Evolutionary conservation across 2,329 filamentous ascomycete genomes (phyloP), one percentile per base, ranked within the genome.

Genomic region (Calonectria pteridis): DNA sequence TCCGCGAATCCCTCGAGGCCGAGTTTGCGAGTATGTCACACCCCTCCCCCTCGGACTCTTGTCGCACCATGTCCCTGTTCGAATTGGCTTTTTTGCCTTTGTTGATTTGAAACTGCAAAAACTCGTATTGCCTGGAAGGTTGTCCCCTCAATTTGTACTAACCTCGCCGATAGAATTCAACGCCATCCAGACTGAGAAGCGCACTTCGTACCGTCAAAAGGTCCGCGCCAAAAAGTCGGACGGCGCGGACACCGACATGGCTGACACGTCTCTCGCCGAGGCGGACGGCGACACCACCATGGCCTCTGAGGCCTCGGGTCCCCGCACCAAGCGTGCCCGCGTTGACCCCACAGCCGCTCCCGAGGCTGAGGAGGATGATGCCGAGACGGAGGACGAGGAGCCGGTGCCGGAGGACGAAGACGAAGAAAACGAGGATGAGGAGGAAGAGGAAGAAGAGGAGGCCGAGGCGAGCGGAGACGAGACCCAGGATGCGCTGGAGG

Each of bases 141-240:
- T 20, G n/a, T 16, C 23, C 2, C 26, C 14, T 7, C 16, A 23
- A 46, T 37, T 28, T 29, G 23, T 66, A n/a, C 37, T 71, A 43
- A 31, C 35, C 23, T 23, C 18, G 6, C 35, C 14, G 33, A 23
- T 59, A 93, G 92, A 94, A 82, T 95, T 94, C 87, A 94, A 92
- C 81, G 89, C 93, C 76, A 90, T 92, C 71, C 93, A 95, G 82
- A 91, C 92, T 26, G 92, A 93, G 71, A 95, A 95, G 85, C 92
- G 93, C 67, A 94, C 92, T 77, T 91, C 89, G 20, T 94, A 95
- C 84, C 90, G 93, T 67, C 91, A 92, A 79, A 94, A 93, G 79
- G 90, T 93, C 23, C 91, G 92, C 43, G 92, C 91, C 67, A 90
- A 92, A 67, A 94, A 93, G 84, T 78, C 80, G 3, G 81, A 80